A percentile compares a stretch with the other conserved stretches of the same genome.
Conservation (phyloP, 139 green algal genomes). For the Micractinium conductrix region DNA sequence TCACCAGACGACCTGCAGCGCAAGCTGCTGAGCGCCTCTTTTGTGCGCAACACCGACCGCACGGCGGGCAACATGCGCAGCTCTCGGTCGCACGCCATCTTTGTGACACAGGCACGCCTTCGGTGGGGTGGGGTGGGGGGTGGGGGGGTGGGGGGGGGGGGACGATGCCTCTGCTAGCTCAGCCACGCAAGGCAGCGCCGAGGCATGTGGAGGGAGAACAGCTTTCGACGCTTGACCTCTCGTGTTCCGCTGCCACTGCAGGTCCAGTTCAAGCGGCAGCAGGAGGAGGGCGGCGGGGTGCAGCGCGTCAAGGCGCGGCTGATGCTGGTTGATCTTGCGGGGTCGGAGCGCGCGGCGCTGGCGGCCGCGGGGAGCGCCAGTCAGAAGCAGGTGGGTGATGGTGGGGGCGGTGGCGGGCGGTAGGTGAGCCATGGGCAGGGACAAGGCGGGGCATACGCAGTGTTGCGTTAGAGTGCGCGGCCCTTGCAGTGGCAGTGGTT, state of each 20-base stretch:
- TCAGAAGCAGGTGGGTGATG: conserved; percentile 21
- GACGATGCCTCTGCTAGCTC: too few species aligned
- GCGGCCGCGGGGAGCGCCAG: neutral
- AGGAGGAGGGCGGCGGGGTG: neutral
- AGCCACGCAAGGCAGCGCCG: too few species aligned
- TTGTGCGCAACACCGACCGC: conserved; percentile 35
- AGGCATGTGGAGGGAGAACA: too few species aligned
- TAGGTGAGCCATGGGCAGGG: neutral
- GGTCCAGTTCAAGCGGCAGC: conserved; percentile 23
- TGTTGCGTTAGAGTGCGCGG: too few species aligned
- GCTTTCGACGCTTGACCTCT: too few species aligned
- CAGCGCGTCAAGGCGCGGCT: conserved; percentile 33
- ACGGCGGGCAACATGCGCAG: conserved; percentile 35
- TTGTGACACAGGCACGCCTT: conserved; percentile 25
- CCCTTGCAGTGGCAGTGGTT: too few species aligned
- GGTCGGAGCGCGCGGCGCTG: conserved; percentile 15
- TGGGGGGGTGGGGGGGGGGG: too few species aligned
- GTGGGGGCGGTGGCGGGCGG: neutral
- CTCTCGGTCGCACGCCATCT: conserved; percentile 39
- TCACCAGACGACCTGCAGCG: too few species aligned
- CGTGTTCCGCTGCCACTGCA: too few species aligned
- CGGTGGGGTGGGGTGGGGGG: too few species aligned
- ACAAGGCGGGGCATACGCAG: too few species aligned
- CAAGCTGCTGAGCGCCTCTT: conserved; percentile 22
- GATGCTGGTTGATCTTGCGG: conserved; percentile 43